Evolutionary conservation across 306 rosid genomes (phyloP), one percentile per base, ranked within the genome.

Genomic region (Citrullus amarus): DNA sequence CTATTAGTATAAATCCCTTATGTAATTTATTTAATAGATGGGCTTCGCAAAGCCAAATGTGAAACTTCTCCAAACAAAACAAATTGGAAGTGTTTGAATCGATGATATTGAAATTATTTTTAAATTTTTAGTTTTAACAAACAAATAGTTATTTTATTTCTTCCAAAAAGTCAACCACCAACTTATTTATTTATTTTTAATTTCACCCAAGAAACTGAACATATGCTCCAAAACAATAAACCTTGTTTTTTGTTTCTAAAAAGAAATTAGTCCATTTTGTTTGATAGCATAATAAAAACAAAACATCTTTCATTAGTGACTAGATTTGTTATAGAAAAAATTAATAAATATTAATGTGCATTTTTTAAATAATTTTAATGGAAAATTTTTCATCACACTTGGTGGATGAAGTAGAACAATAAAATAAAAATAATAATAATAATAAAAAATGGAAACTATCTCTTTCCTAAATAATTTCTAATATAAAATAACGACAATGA

Each of bases 181-280:
- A 20, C 9, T 62, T 62, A 43, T 15, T 9, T 59, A 10, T 22
- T 60, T 59, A n/a, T 5, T n/a, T 60, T 60, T 18, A 6, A 15
- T n/a, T 61, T 61, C 14, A 28, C 70, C 75, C 75, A 68, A 68
- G 28, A 41, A 68, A 68, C 75, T 68, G 75, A 68, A 68, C 18
- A 68, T 54, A 68, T 68, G 53, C 75, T 68, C 39, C 10, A 68
- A 68, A n/a, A 36, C 48, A 15, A 34, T 34, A 34, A 34, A 34
- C 14, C 44, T 16, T 65, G 46, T 65, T 65, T 16, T 65, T 34
- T 14, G 3, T 8, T 16, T 3, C 4, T 3, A 8, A 13, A 2
- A 61, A 61, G 28, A 28, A 28, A 25, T 25, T 5, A 4, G 12
- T 59, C 25, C 2, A 54, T 6, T 61, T 61, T 61, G 67, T 61